Evolutionary conservation across 2,329 filamentous ascomycete genomes (phyloP), one percentile per base, ranked within the genome.

Genomic region (Tolypocladium paradoxum): DNA sequence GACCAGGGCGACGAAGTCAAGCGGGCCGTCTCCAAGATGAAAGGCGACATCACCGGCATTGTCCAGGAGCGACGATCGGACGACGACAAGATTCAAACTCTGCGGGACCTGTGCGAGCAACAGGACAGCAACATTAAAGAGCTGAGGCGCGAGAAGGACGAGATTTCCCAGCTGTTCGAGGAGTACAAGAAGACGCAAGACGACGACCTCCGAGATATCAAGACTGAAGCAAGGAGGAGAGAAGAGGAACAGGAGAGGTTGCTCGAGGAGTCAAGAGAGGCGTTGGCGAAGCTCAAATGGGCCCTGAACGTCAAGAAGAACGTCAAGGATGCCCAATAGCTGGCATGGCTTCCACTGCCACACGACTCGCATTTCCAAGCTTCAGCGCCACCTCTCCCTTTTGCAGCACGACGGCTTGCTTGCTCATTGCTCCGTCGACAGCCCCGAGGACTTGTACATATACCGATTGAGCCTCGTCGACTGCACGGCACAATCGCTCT

Each of bases 61-160:
- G 72, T 77, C 48, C 72, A 76, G 38, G 78, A 83, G 61, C 73
- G 82, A 54, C 73, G 69, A 56, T 72, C 71, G 50, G 83, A 88
- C 61, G 81, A 84, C 60, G 76, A 79, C 63, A 82, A 78, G 68
- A 83, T 87, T 59, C 76, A 73, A 56, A 82, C 79, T 34, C 72
- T 90, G 50, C 76, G 82, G 50, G 82, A 87, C 55, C 75, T 90
- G 34, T 85, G 82, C 64, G 85, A 89, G 58, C 86, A 90, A 68
- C 83, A 89, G 64, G 79, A 87, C 58, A 76, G 78, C 61, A 87
- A 88, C 60, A 77, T 87, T 54, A 78, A 79, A 53, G 74, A 81
- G 54, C 70, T 84, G 27, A 70, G 71, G 54, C 74, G 76, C 49
- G 78, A 86, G 61, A 87, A 88, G 61, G 76, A 80, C 31, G 78